Percentiles rank a stretch among this genome's conserved stretches.
These are phyloP conservation scores for Penicillium atrosanguineum DNA, from an alignment of 495 filamentous ascomycete species.

Conservation along the genomic window DNA sequence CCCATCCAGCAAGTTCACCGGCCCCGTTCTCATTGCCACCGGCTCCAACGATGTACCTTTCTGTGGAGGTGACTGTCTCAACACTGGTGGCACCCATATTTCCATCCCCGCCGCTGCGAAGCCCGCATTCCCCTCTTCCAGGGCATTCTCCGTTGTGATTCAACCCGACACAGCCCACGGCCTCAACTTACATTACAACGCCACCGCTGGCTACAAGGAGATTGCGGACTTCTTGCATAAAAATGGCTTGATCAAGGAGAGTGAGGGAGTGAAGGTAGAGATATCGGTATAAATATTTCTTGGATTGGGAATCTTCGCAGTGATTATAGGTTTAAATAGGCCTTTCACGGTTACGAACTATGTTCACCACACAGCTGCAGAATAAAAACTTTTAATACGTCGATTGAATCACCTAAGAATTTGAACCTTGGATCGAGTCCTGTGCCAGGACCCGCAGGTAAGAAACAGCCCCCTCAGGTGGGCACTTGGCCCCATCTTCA, in stretches of 20 bases:
- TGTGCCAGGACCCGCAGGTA: too few species aligned
- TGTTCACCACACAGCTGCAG: too few species aligned
- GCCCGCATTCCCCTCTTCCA: slow-evolving; percentile 41
- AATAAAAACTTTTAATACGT: too few species aligned
- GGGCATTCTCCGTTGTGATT: slow-evolving; percentile 41
- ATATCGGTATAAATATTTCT: too few species aligned
- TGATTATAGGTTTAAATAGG: too few species aligned
- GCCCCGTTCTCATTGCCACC: slow-evolving; percentile 48
- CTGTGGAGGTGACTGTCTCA: slow-evolving; percentile 52
- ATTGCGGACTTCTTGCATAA: slow-evolving; percentile 10
- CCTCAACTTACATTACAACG: slow-evolving; percentile 50
- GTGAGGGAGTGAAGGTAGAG: too few species aligned
- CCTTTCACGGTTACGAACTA: too few species aligned
- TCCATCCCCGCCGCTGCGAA: slow-evolving; percentile 39
- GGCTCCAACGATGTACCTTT: slow-evolving; percentile 48
- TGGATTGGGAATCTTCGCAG: too few species aligned
- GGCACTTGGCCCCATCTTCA: too few species aligned
- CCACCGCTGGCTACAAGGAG: slow-evolving; percentile 39
- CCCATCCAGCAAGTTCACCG: slow-evolving; percentile 32
- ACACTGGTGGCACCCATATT: slow-evolving; percentile 27
- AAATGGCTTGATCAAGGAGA: not conserved
- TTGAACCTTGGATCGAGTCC: too few species aligned
- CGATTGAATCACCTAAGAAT: too few species aligned
- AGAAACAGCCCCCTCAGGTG: too few species aligned
- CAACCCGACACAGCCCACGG: slow-evolving; percentile 51